Base-by-base conservation (phyloP, 148 eudicot species). In the Heliamphora exappendiculata region DNA sequence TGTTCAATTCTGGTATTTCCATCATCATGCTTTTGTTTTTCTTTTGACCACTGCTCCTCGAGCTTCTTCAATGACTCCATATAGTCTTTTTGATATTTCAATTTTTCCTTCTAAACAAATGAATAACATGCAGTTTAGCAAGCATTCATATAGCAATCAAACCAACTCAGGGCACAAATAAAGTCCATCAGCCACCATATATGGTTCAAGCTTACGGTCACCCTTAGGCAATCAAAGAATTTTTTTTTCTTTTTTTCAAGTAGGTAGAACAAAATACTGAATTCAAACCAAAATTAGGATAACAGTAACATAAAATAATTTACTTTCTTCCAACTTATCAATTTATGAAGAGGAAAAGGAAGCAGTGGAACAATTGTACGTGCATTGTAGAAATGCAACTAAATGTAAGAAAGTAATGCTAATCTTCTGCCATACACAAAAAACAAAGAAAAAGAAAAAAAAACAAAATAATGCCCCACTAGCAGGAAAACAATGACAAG, bases 41-140 rank as follows among this genome's bases (percentile, higher is more conserved):
- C 84, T 50, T 67, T 72, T 44, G 81, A 82, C 85, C 81, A 79
- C 79, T 93, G 90, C 77, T 89, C 93, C 78, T 91, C 91, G 63
- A 89, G 88, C 84, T 85, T 93, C 79, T 88, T 85, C 45, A 86
- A 78, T n/a, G 94, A 89, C 72, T 90, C 91, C 85, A 76, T 69
- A 70, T 85, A 84, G 75, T 91, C 92, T 81, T 77, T 82, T 45
- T 90, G 88, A 77, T 81, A 83, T 78, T 90, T 85, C 59, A 78
- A 41, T 63, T 87, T 85, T 76, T 94, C 92, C 74, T 83, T 85
- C 98, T 91, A 81, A 51, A 81, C n/a, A 50, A 84, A 76, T 22
- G n/a, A 78, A 77, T 29, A 65, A 60, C 29, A 72, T 39, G 29
- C 42, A 80, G 17, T 9, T 67, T 49, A 24, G 64, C 26, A 34